Conservation (phyloP, 352 stramenopile genomes). For the Thraustochytrium aureum region DNA sequence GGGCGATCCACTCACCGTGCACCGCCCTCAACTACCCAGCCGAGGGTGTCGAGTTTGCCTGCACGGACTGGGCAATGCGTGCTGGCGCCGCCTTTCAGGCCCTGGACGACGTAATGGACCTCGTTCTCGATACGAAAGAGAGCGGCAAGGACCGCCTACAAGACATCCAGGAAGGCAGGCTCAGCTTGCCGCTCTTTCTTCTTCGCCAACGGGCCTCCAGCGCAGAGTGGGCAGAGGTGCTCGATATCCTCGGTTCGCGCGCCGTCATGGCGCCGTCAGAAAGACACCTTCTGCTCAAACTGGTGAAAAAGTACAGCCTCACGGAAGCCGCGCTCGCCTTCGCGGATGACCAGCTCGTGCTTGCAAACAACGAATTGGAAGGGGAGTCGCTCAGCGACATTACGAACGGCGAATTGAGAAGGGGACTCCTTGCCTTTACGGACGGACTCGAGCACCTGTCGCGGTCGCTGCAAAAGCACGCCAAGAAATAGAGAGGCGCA, state of each 20-base stretch:
- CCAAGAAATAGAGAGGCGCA: no score
- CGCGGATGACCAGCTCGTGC: not conserved
- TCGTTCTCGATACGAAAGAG: conserved; percentile 32
- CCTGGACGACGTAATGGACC: conserved; percentile 38
- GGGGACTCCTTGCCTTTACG: no score
- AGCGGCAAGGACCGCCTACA: conserved; percentile 48
- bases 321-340: not conserved
- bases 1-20: not conserved
- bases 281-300: conserved; percentile 26
- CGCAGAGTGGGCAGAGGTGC: conserved; percentile 1
- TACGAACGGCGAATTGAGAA: no score
- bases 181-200: conserved; percentile 44
- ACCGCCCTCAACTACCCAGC: not conserved
- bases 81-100: conserved; percentile 44
- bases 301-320: conserved; percentile 9
- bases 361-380: not conserved
- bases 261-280: conserved; percentile 36
- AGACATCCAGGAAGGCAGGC: conserved; percentile 40
- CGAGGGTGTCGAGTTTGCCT: not conserved
- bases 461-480: no score
- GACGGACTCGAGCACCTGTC: no score
- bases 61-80: conserved; percentile 10
- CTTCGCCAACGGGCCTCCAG: conserved; percentile 11
- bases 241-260: not conserved
- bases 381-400: no score